Evolutionary conservation across 768 basidiomycete species (phyloP), one percentile per base, ranked within the genome.

Genomic region (Rhodotorula diobovata): DNA sequence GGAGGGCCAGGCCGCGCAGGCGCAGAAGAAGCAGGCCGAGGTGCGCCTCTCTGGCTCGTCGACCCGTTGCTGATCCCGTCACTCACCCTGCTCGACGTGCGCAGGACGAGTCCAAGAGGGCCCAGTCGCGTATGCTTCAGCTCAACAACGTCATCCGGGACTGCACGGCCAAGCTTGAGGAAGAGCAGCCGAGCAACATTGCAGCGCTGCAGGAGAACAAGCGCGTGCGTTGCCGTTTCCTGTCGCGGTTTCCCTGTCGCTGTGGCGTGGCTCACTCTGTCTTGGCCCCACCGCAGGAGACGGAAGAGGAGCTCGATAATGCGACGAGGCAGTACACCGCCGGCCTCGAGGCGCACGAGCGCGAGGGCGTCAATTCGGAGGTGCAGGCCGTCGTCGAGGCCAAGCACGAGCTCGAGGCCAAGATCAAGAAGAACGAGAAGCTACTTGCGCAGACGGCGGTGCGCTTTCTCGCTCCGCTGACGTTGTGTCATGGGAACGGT

Each of bases 1-100:
- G 85, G 85, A 14, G 84, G 85, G 74, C 82, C 89, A n/a, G 82
- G 84, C 32, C 85, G 84, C 23, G 80, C 89, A 23, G 82, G 87
- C 68, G 82, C 80, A 20, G 85, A 84, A 10, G 12, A 35, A 85
- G 86, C 77, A 78, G 83, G 74, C 89, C 87, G 74, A 68, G 7
- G 70, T 67, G 7, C 50, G 69, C 11, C 35, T 34, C 34, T 4
- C 28, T 11, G n/a, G n/a, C 20, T n/a, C 30, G 23, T 12, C 34
- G 45, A 25, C 37, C 0, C 14, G 16, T 4, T 23, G 7, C n/a
- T 30, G 14, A 0, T 1, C 9, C 9, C 5, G 7, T 1, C 12
- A n/a, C 60, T 61, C 25, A 67, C 43, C 16, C 32, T 12, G 32
- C 15, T 37, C 12, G 35, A 23, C 45, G 41, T 14, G 11, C 45